These are phyloP conservation scores for Ceratocystiopsis sp. DNA, from an alignment of 2,329 filamentous ascomycete species.

Conservation along the genomic window DNA sequence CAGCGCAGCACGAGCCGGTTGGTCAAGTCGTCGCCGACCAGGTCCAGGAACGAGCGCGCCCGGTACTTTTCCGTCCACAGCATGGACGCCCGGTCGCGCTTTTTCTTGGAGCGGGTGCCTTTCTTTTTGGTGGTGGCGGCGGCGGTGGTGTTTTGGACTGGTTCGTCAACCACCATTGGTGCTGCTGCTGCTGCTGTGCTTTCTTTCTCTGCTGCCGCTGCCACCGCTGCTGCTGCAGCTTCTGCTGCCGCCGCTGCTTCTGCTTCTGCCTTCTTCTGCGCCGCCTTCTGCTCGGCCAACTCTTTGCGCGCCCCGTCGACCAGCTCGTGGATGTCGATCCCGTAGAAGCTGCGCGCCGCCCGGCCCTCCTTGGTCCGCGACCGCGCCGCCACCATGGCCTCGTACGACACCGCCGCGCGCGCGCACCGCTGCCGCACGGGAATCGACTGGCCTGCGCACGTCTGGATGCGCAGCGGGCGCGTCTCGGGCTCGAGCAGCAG, in stretches of 20 bases:
- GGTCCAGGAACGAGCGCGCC: slow-evolving; percentile 75
- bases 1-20: slow-evolving; percentile 81
- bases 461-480: slow-evolving; percentile 12
- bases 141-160: not conserved
- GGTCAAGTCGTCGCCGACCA: slow-evolving; percentile 87
- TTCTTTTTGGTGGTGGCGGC: not conserved
- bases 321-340: slow-evolving; percentile 75
- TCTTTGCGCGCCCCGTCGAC: slow-evolving; percentile 55
- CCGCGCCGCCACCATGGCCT: slow-evolving; percentile 49
- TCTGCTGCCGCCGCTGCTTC: not conserved
- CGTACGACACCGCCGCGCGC: slow-evolving; percentile 35
- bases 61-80: slow-evolving; percentile 98
- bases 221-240: not conserved
- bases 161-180: slow-evolving; percentile 22
- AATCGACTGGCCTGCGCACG: slow-evolving; percentile 38
- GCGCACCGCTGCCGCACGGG: slow-evolving; percentile 37
- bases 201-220: not conserved
- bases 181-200: slow-evolving; percentile 9
- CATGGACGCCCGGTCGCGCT: slow-evolving; percentile 19
- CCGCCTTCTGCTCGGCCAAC: slow-evolving; percentile 27
- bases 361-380: slow-evolving; percentile 50
- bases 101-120: slow-evolving; percentile 11
- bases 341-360: slow-evolving; percentile 68
- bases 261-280: slow-evolving; percentile 13
- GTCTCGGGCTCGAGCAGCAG: not conserved